A percentile compares a stretch with the other conserved stretches of the same genome.
Evolutionary conservation across 2,329 filamentous ascomycete species (phyloP).

Genomic region (Nemania sp.): DNA sequence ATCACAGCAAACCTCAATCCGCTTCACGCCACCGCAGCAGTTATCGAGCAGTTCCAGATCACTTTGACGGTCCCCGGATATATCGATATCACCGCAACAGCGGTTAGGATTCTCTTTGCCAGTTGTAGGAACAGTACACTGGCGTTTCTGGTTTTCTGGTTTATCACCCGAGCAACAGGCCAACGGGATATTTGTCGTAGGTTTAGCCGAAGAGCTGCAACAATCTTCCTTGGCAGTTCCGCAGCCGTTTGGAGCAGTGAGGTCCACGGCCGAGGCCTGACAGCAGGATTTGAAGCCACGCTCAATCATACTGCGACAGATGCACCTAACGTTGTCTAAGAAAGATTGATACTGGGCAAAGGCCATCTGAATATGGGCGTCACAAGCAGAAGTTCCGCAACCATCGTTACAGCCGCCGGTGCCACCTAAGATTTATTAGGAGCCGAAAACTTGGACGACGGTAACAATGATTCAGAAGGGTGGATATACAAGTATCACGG

Average conservation of each 20-base stretch:
- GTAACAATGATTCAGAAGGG: background rate
- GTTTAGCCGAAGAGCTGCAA: background rate
- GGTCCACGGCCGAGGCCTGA: slow-evolving; percentile 1
- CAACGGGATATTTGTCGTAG: background rate
- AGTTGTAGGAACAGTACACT: background rate
- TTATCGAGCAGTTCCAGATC: background rate
- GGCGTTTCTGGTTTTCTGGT: background rate
- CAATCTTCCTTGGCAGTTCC: background rate
- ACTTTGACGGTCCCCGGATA: background rate
- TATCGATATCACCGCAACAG: background rate
- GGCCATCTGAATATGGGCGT: slow-evolving; percentile 20
- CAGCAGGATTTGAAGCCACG: slow-evolving; percentile 21
- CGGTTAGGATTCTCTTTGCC: background rate
- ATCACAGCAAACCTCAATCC: slow-evolving; percentile 2
- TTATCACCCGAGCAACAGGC: background rate
- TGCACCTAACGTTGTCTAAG: slow-evolving; percentile 19
- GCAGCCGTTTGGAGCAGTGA: background rate
- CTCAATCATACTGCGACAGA: slow-evolving; percentile 22
- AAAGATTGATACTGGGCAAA: slow-evolving; percentile 22
- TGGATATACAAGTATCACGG: slow-evolving; percentile 5
- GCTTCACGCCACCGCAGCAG: slow-evolving; percentile 4
- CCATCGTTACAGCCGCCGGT: background rate
- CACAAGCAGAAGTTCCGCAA: slow-evolving; percentile 4
- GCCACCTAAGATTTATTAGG: slow-evolving; percentile 3
- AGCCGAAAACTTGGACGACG: background rate